A percentile compares a stretch with the other conserved stretches of the same genome.
Evolutionary conservation across 352 stramenopile genomes (phyloP).

Genomic region (Peronospora belbahrii): DNA sequence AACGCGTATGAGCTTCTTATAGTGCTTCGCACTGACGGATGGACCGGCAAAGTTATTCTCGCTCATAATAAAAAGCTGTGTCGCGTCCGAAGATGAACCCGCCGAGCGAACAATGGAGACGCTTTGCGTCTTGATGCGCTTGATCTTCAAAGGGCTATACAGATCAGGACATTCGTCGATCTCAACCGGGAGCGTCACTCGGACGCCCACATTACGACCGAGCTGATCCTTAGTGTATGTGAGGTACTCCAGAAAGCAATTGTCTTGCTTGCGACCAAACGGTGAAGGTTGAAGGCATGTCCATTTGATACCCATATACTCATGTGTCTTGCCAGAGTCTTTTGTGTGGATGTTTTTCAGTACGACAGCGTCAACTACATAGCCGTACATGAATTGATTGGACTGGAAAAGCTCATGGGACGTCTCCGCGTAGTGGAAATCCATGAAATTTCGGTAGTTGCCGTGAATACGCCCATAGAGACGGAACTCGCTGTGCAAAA

Average conservation of each 20-base stretch:
- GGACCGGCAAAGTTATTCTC: slow-evolving; percentile 43
- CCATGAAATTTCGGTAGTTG: slow-evolving; percentile 55
- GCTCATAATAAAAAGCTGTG: slow-evolving; percentile 49
- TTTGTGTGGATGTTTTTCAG: slow-evolving; percentile 64
- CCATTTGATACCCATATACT: slow-evolving; percentile 83
- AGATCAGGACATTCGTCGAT: slow-evolving; percentile 55
- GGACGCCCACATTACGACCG: slow-evolving; percentile 51
- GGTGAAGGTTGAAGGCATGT: slow-evolving; percentile 45
- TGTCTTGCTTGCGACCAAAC: slow-evolving; percentile 55
- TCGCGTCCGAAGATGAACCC: slow-evolving; percentile 22
- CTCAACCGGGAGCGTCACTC: slow-evolving; percentile 53
- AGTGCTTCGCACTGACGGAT: slow-evolving; percentile 25
- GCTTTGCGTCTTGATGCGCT: slow-evolving; percentile 42
- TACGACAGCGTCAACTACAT: slow-evolving; percentile 58
- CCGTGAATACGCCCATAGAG: slow-evolving; percentile 48
- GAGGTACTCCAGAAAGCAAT: slow-evolving; percentile 69
- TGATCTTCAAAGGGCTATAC: slow-evolving; percentile 34
- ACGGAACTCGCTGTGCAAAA: slow-evolving; percentile 30
- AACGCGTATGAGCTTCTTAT: slow-evolving; percentile 40
- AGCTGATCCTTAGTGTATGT: slow-evolving; percentile 52
- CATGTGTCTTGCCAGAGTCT: slow-evolving; percentile 21
- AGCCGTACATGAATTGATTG: slow-evolving; percentile 61
- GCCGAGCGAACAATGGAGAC: slow-evolving; percentile 39
- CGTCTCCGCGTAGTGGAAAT: slow-evolving; percentile 64
- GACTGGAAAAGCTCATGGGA: slow-evolving; percentile 54